Evolutionary conservation across 768 basidiomycete genomes (phyloP).

Genomic region (Hypholoma fasciculare): DNA sequence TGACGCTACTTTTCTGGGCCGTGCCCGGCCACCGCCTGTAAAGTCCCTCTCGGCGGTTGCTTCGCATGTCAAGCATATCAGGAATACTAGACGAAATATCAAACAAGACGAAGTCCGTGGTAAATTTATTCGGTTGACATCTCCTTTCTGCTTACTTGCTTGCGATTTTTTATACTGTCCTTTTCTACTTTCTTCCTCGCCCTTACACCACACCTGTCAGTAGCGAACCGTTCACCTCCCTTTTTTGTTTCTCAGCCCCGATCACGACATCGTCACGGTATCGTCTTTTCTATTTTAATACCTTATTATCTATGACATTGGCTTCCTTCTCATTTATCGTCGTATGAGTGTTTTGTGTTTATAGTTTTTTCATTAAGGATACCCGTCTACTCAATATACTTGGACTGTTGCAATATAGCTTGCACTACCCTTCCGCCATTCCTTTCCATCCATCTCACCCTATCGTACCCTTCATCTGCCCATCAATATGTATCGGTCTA

Average conservation of each 20-base stretch:
- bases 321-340: constrained; percentile 22
- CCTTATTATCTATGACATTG: constrained; percentile 18
- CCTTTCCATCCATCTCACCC: constrained; percentile 14
- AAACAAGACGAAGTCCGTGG: constrained; percentile 1
- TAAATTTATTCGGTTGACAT: constrained; percentile 3
- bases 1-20: constrained; percentile 93
- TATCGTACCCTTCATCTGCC: constrained; percentile 12
- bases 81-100: constrained; percentile 1
- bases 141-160: constrained; percentile 1
- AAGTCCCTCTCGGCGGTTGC: neutral
- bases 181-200: neutral
- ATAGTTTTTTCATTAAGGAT: constrained; percentile 20
- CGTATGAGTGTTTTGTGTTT: constrained; percentile 25
- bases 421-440: constrained; percentile 14
- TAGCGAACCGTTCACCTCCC: constrained; percentile 7
- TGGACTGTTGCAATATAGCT: constrained; percentile 13
- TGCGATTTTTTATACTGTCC: neutral
- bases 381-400: constrained; percentile 15
- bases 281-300: constrained; percentile 19
- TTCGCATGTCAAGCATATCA: neutral
- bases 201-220: constrained; percentile 8
- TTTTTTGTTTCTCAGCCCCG: constrained; percentile 2
- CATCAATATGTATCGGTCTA: constrained; percentile 12
- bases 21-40: constrained; percentile 92
- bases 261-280: constrained; percentile 10